A percentile compares a stretch with the other conserved stretches of the same genome.
Evolutionary conservation across 2,329 filamentous ascomycete species (phyloP).

Genomic region (Iodosphaeria phyllophila): DNA sequence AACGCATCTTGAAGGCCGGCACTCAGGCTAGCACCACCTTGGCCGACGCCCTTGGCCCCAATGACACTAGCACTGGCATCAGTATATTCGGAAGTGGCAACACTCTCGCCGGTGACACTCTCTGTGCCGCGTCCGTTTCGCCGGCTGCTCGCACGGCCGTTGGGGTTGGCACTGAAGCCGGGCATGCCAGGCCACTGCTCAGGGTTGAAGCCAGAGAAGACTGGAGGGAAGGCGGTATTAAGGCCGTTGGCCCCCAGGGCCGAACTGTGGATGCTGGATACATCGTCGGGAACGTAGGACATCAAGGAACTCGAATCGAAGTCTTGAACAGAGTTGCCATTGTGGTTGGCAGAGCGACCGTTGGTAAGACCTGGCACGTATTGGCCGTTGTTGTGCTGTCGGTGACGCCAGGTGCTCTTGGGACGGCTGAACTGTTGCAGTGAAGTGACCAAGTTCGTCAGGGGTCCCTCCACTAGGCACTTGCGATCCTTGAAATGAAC

Average conservation of each 20-base stretch:
- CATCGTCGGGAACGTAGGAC: slow-evolving; percentile 92
- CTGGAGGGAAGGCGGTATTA: slow-evolving; percentile 68
- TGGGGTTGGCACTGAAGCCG: slow-evolving; percentile 36
- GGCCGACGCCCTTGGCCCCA: slow-evolving; percentile 54
- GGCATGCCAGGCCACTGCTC: slow-evolving; percentile 77
- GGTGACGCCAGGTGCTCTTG: slow-evolving; percentile 81
- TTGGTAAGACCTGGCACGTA: slow-evolving; percentile 34
- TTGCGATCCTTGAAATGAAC: slow-evolving; percentile 95
- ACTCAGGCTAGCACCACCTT: slow-evolving; percentile 74
- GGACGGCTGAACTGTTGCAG: slow-evolving; percentile 88
- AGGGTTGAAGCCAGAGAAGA: slow-evolving; percentile 82
- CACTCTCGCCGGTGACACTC: slow-evolving; percentile 80
- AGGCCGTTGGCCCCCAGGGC: slow-evolving; percentile 73
- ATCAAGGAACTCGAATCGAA: slow-evolving; percentile 75
- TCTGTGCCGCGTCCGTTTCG: slow-evolving; percentile 47
- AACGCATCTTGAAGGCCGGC: slow-evolving; percentile 59
- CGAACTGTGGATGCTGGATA: slow-evolving; percentile 88
- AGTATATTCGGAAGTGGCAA: slow-evolving; percentile 78
- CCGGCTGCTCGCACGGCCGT: slow-evolving; percentile 46
- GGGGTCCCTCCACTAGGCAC: slow-evolving; percentile 84
- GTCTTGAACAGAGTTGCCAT: slow-evolving; percentile 26
- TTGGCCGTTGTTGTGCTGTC: slow-evolving; percentile 52
- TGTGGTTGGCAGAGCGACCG: slow-evolving; percentile 18
- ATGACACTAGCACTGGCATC: slow-evolving; percentile 67
- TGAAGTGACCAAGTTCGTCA: slow-evolving; percentile 91